Conservation (phyloP, 352 stramenopile species). For the Phytophthora capsici region DNA sequence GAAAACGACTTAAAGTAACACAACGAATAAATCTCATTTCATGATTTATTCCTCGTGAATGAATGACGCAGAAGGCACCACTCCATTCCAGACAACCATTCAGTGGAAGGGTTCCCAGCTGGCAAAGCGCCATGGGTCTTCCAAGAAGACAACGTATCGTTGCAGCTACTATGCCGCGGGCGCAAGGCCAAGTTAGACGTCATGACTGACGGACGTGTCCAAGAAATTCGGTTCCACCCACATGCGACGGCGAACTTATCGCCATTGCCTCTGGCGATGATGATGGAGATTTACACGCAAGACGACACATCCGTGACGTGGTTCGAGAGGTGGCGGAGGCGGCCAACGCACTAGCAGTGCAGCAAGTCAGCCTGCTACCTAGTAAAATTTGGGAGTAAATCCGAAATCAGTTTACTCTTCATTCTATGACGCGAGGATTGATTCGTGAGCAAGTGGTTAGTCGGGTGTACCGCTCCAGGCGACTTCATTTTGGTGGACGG, state of each 20-base stretch:
- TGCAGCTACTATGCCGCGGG: conserved; percentile 12
- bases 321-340: conserved; percentile 1
- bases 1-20: too few relatives aligned
- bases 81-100: background rate
- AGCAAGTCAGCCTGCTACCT: conserved; percentile 56
- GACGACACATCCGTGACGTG: background rate
- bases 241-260: background rate
- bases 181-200: conserved; percentile 15
- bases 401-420: conserved; percentile 19
- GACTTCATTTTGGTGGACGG: background rate
- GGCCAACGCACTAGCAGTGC: background rate
- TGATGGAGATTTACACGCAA: background rate
- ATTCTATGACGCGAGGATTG: too few relatives aligned
- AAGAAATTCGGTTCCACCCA: background rate
- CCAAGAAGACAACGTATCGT: background rate
- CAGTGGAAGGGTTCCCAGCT: background rate
- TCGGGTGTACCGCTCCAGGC: conserved; percentile 23
- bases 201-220: background rate
- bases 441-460: conserved; percentile 89
- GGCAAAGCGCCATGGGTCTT: background rate
- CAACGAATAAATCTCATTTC: too few relatives aligned
- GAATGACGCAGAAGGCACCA: background rate
- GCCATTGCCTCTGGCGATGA: background rate
- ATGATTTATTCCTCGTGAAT: background rate
- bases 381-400: too few relatives aligned